Base-by-base conservation (phyloP, 441 rosid species). In the Gossypium aridum region DNA sequence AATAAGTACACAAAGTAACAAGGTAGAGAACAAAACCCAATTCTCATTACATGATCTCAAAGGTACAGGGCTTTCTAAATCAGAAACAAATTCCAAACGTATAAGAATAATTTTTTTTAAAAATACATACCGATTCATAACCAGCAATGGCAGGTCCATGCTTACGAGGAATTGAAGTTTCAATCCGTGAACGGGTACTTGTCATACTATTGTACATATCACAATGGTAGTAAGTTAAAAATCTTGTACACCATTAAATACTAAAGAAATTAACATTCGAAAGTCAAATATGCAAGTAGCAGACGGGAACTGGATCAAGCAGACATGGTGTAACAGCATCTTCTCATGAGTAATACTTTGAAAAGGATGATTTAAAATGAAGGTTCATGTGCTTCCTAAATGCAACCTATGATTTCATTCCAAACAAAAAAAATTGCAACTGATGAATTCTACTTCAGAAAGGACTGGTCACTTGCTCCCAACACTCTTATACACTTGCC, bases 71-170 rank as follows among this genome's bases (percentile, higher is more conserved):
- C 71, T 17, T 70, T 54, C 63, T 49, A 72, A 22, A 45, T 66
- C 71, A 66, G 55, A 66, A 66, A 66, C 17, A 25, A 3, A 55
- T 22, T 45, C 16, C 45, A 43, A 47, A 64, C 37, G 19, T 6
- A 57, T 37, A 57, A 69, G 22, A 10, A 47, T 47, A 47, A 13
- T 5, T n/a, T n/a, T 4, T 3, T 2, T 3, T 3, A 0, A 65
- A 74, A 51, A 79, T 80, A 79, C 92, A 64, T 88, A 95, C 99
- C 78, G 92, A 77, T 74, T 96, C 97, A 83, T 96, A 96, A 81
- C 98, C 98, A 75, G 98, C 99, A 82, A 96, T 85, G 2, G 99
- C 99, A 83, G 98, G 98, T 51, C 98, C 98, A 84, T 90, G 97
- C 82, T 93, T 96, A 81, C 97, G 91, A 82, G 99, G 99, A 81